These are phyloP conservation scores for Leucocoprinus leucothites DNA, from an alignment of 768 basidiomycete genomes.

Conservation along the genomic window DNA sequence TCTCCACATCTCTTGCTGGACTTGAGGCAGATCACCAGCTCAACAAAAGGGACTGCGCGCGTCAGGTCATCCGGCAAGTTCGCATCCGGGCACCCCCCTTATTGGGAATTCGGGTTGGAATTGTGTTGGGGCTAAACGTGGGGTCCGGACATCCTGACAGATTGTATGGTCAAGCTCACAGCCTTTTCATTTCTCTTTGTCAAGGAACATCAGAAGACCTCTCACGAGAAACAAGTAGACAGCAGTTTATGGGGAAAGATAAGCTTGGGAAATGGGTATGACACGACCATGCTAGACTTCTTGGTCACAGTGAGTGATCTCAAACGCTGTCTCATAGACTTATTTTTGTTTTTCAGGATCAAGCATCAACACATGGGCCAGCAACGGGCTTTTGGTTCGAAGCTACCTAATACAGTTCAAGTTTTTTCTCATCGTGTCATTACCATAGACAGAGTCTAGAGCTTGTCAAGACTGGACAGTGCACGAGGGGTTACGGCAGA, in stretches of 20 bases:
- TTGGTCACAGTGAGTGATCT: background rate
- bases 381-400: background rate
- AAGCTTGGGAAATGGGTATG: background rate
- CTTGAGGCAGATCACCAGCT: too few species aligned
- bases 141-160: background rate
- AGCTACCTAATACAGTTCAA: background rate
- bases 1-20: too few species aligned
- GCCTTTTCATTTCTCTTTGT: background rate
- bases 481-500: too few species aligned
- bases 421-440: background rate
- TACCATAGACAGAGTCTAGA: too few species aligned
- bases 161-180: background rate
- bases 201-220: background rate
- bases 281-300: background rate
- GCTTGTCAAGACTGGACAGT: too few species aligned
- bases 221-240: background rate
- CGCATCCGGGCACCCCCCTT: too few species aligned
- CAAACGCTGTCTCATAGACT: background rate
- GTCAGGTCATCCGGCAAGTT: too few species aligned
- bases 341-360: background rate
- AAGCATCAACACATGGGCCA: too few species aligned
- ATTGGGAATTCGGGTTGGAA: too few species aligned
- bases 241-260: background rate
- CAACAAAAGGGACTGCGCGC: too few species aligned
- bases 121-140: background rate